A percentile compares a stretch with the other conserved stretches of the same genome.
Evolutionary conservation across 129 eudicot genomes (phyloP).

Genomic region (Pittosporum tobira): DNA sequence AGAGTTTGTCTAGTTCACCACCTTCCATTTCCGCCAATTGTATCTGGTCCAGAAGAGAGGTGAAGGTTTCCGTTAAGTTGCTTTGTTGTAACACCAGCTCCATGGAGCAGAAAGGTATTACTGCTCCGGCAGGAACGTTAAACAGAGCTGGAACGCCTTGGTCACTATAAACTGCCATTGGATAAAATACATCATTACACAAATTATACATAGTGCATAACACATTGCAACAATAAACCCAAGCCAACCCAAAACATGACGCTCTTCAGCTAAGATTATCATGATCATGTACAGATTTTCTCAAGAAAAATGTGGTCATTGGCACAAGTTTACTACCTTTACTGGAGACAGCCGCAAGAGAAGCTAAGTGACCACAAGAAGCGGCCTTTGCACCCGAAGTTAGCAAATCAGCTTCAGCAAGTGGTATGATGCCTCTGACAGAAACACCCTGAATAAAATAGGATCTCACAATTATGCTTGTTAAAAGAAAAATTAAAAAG

Average conservation of each 20-base stretch:
- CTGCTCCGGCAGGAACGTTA: slow-evolving; percentile 72
- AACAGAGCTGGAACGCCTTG: slow-evolving; percentile 82
- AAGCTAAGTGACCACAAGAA: slow-evolving; percentile 75
- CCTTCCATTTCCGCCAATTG: slow-evolving; percentile 61
- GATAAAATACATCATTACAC: slow-evolving; percentile 8
- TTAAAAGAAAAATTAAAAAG: neutral
- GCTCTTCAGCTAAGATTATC: too few relatives aligned
- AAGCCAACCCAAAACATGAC: too few relatives aligned
- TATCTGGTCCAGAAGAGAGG: slow-evolving; percentile 39
- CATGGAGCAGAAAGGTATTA: slow-evolving; percentile 85
- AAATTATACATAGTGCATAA: neutral
- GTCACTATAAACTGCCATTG: slow-evolving; percentile 59
- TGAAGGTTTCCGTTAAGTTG: slow-evolving; percentile 41
- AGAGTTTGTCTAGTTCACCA: slow-evolving; percentile 63
- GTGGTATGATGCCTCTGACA: slow-evolving; percentile 38
- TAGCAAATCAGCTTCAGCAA: slow-evolving; percentile 57
- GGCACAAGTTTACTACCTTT: slow-evolving; percentile 44
- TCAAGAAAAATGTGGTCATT: neutral
- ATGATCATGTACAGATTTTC: slow-evolving; percentile 1
- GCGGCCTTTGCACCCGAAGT: slow-evolving; percentile 91
- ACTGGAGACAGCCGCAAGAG: slow-evolving; percentile 56
- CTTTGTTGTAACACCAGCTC: slow-evolving; percentile 49
- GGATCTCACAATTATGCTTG: neutral
- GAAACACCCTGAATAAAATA: slow-evolving; percentile 35
- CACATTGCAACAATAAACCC: too few relatives aligned